Percentiles rank a stretch among this genome's conserved stretches.
Conservation (phyloP, 2,329 filamentous ascomycete genomes). For the Cordyceps militaris region DNA sequence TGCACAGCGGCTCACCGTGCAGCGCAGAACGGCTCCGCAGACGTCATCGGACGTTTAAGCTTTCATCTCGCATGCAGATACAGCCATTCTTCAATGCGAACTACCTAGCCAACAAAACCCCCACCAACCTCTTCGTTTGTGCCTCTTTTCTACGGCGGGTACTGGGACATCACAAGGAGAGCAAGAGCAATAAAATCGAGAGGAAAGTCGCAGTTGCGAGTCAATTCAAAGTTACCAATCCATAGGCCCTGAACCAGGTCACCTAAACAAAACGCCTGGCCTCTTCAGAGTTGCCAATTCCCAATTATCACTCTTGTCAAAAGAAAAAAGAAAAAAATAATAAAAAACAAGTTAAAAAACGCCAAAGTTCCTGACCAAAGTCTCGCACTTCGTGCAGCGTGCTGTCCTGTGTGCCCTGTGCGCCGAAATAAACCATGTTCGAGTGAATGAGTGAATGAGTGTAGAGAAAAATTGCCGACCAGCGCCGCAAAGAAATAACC, state of each 20-base stretch:
- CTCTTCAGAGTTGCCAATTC: neutral
- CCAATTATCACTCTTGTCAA: constrained; percentile 8
- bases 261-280: constrained; percentile 8
- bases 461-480: neutral
- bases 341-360: neutral
- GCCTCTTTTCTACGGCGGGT: too few relatives aligned
- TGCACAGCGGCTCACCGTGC: too few relatives aligned
- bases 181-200: neutral
- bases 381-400: neutral
- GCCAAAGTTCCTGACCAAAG: neutral
- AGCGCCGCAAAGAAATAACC: neutral
- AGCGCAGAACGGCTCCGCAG: neutral
- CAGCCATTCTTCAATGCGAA: too few relatives aligned
- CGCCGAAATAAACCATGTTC: neutral
- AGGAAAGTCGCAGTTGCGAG: constrained; percentile 5
- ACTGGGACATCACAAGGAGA: neutral
- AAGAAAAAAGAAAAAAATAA: neutral
- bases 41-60: neutral
- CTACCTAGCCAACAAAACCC: too few relatives aligned
- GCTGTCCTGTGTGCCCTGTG: constrained; percentile 10
- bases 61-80: neutral
- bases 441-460: neutral
- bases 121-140: too few relatives aligned
- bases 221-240: constrained; percentile 8
- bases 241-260: constrained; percentile 4